Percentiles rank a stretch among this genome's conserved stretches.
Evolutionary conservation across 371 early-diverging fungal species (phyloP).

Genomic region (Mucor lusitanicus): DNA sequence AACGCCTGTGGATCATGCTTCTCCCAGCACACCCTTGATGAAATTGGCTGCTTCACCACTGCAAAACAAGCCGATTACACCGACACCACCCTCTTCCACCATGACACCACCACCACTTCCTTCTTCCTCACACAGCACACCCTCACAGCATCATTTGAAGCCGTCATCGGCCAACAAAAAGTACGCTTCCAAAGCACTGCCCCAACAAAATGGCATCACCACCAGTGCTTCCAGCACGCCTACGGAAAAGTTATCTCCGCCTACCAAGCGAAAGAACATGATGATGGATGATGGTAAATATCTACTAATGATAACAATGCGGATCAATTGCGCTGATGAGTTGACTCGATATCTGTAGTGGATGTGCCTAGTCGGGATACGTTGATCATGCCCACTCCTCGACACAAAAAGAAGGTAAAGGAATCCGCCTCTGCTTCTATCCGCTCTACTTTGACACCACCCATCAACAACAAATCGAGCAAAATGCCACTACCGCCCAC

Average conservation of each 20-base stretch:
- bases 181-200: conserved; percentile 2
- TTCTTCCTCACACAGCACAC: background rate
- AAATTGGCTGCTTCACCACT: background rate
- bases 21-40: background rate
- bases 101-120: background rate
- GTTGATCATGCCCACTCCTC: background rate
- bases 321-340: background rate
- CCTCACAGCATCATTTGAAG: conserved; percentile 5
- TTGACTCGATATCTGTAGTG: background rate
- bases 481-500: background rate
- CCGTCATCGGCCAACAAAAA: conserved; percentile 12
- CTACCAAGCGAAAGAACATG: background rate
- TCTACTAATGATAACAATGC: background rate
- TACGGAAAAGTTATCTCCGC: background rate
- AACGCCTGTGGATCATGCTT: background rate
- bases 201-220: background rate
- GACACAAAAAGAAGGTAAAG: background rate
- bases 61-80: background rate
- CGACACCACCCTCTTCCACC: background rate
- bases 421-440: background rate
- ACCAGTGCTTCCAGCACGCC: background rate
- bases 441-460: background rate
- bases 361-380: background rate
- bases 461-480: background rate
- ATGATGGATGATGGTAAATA: background rate